Percentiles rank a stretch among this genome's conserved stretches.
phyloP scores from a whole-genome alignment of 2,329 filamentous ascomycete genomes.

The Lasiodiplodia gonubiensis region DNA sequence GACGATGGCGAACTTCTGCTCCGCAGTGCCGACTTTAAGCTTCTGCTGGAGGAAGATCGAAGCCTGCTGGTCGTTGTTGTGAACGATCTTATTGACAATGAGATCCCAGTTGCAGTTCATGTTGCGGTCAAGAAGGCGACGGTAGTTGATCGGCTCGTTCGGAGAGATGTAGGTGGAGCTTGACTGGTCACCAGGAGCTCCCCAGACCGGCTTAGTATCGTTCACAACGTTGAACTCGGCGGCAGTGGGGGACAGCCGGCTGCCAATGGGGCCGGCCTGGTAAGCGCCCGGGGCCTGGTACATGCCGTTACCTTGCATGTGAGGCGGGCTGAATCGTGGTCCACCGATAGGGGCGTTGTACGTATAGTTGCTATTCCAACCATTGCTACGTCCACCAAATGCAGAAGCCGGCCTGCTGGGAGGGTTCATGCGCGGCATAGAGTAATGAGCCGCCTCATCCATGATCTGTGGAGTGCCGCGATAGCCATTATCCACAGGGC shows the following conservation, averaged over 20 bases:
- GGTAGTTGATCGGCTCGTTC: constrained; percentile 93
- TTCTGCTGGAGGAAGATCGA: constrained; percentile 99
- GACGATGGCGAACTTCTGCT: constrained; percentile 97
- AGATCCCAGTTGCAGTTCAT: constrained; percentile 99
- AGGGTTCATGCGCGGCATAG: constrained; percentile 42
- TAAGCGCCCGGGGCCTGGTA: constrained; percentile 33
- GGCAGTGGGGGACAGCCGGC: constrained; percentile 53
- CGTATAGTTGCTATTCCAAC: constrained; percentile 35
- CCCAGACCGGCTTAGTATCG: constrained; percentile 11
- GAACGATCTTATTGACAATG: constrained; percentile 99
- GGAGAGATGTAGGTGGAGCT: constrained; percentile 75
- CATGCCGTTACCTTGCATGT: constrained; percentile 28
- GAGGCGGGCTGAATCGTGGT: constrained; percentile 22
- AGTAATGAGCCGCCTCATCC: constrained; percentile 45
- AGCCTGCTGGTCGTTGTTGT: constrained; percentile 98
- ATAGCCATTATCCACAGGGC: constrained; percentile 30
- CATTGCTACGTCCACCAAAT: constrained; percentile 41
- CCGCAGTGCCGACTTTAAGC: constrained; percentile 91
- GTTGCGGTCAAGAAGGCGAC: constrained; percentile 90
- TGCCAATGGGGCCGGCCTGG: constrained; percentile 46
- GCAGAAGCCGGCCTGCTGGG: constrained; percentile 46
- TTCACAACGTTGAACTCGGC: constrained; percentile 49
- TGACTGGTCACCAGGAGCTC: constrained; percentile 29
- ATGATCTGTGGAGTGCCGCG: constrained; percentile 43
- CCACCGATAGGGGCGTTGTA: constrained; percentile 19